phyloP scores from a whole-genome alignment of 495 filamentous ascomycete species.

The Trypethelium eluteriae region DNA sequence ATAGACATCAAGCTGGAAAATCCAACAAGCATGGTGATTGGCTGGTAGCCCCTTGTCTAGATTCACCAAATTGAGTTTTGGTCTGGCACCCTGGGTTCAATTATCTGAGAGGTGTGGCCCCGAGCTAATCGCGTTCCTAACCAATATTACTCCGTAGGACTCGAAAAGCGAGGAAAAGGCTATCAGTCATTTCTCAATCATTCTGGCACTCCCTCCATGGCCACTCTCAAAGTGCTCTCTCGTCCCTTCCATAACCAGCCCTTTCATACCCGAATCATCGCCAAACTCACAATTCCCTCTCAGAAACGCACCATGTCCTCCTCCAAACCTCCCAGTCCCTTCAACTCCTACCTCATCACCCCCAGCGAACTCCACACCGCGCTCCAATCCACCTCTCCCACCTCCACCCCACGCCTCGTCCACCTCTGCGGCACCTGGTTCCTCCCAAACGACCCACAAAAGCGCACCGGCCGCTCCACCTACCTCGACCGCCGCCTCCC shows the following conservation, averaged over 20 bases:
- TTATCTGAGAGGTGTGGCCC: too few species aligned
- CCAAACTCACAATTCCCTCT: conserved; percentile 1
- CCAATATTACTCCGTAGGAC: too few species aligned
- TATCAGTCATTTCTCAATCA: neutral
- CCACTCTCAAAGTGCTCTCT: conserved; percentile 1
- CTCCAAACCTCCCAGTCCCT: conserved; percentile 25
- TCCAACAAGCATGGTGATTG: too few species aligned
- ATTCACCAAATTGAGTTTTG: too few species aligned
- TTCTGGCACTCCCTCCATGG: neutral
- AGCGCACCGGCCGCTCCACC: conserved; percentile 65
- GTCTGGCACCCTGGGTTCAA: too few species aligned
- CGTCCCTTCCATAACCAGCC: conserved; percentile 11
- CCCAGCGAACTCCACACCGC: conserved; percentile 73
- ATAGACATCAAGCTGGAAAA: too few species aligned
- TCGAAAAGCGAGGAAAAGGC: too few species aligned
- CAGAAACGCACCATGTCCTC: conserved; percentile 39
- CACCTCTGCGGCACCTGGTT: conserved; percentile 94
- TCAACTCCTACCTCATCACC: conserved; percentile 77
- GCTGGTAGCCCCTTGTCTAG: too few species aligned
- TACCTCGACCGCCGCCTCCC: conserved; percentile 76
- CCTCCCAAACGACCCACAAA: conserved; percentile 74
- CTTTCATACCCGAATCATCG: conserved; percentile 17
- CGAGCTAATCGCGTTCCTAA: too few species aligned
- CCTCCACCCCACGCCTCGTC: conserved; percentile 68
- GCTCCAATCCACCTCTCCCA: conserved; percentile 65